Base-by-base conservation (phyloP, 179 eudicot genomes). In the Amaranthus tricolor region DNA sequence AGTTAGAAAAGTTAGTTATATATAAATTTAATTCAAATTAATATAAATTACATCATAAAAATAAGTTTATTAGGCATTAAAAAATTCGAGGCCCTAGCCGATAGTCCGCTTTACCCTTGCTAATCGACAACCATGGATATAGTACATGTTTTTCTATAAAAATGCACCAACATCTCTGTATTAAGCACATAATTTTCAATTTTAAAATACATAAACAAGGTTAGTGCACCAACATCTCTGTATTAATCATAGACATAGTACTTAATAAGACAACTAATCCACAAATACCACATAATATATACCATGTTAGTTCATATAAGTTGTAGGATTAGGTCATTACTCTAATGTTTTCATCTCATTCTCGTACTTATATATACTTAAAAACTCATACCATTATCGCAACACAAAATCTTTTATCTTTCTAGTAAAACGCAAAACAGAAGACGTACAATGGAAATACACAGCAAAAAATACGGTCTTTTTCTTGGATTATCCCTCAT, bases 141-240 rank as follows among this genome's bases (percentile, higher is more conserved):
- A 31, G 40, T 31, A 31, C 7, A 31, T 12, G 5, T 12, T 0
- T 68, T 67, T 67, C 17, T 17, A 49, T 49, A 50, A 14, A 52
- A 16, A 5, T 24, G 19, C 15, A 19, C 51, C 12, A 24, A n/a
- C 47, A n/a, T n/a, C n/a, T n/a, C 0, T n/a, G 10, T 45, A 62
- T 20, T 55, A 20, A 65, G 31, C 76, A 77, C 57, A 55, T n/a
- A 31, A 19, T 51, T 7, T 52, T 48, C 20, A 45, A 11, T 59
- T 61, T 52, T 20, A 11, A 9, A 43, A 50, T 40, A 59, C 54
- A 19, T 43, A 6, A 43, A 66, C 55, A 66, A 8, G 70, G 76
- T 66, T 63, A 71, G 88, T 87, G 86, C 73, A 83, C 88, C 85
- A 75, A 85, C 83, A 79, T 72, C 82, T 70, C 79, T 62, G 40